Evolutionary conservation across 352 stramenopile genomes (phyloP).

Genomic region (Globisporangium polare): DNA sequence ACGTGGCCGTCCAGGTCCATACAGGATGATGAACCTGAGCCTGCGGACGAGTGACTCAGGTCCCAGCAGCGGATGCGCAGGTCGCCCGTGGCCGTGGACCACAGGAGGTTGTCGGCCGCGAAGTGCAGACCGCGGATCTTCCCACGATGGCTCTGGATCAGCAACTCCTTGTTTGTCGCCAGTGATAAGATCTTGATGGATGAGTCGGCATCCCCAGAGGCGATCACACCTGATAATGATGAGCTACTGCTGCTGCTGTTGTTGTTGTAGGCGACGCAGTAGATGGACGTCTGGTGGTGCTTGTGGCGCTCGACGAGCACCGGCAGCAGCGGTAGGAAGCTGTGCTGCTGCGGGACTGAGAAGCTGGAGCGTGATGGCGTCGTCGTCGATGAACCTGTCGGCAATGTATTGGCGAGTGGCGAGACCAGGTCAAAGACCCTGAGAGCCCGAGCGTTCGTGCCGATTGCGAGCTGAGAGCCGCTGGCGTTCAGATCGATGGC

Average conservation of each 20-base stretch:
- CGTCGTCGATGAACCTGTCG: not conserved
- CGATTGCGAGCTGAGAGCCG: slow-evolving; percentile 45
- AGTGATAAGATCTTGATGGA: slow-evolving; percentile 55
- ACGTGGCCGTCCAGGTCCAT: slow-evolving; percentile 56
- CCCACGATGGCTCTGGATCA: slow-evolving; percentile 31
- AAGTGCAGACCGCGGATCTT: slow-evolving; percentile 58
- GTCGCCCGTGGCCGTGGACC: slow-evolving; percentile 38
- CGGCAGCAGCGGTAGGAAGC: slow-evolving; percentile 45
- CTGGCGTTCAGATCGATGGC: slow-evolving; percentile 40
- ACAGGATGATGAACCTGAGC: slow-evolving; percentile 3
- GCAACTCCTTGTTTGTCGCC: slow-evolving; percentile 20
- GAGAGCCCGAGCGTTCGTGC: slow-evolving; percentile 55
- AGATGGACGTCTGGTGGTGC: slow-evolving; percentile 54
- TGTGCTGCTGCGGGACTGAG: not conserved
- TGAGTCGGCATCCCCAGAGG: slow-evolving; percentile 52
- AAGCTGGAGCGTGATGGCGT: not conserved
- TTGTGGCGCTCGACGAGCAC: slow-evolving; percentile 56
- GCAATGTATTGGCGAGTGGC: not conserved
- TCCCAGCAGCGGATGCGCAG: slow-evolving; percentile 53
- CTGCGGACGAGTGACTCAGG: slow-evolving; percentile 19
- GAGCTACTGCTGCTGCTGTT: slow-evolving; percentile 7
- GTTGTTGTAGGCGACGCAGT: slow-evolving; percentile 45
- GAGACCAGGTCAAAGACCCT: slow-evolving; percentile 44
- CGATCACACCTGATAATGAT: slow-evolving; percentile 24
- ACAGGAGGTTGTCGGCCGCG: slow-evolving; percentile 27